These are phyloP conservation scores for Alternaria atra DNA, from an alignment of 2,329 filamentous ascomycete species.

Conservation along the genomic window DNA sequence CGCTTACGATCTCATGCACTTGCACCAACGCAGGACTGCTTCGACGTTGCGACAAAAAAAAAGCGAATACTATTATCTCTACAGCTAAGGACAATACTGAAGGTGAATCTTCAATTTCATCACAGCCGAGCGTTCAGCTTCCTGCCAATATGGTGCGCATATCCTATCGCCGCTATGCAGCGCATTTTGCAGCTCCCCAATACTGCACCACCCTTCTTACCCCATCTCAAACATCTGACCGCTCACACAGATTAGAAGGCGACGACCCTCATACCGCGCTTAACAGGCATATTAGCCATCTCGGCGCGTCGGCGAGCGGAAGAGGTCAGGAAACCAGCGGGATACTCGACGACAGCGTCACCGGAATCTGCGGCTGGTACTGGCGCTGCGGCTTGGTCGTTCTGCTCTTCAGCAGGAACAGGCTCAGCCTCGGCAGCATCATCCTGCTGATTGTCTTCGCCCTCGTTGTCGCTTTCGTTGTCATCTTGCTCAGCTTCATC, in stretches of 20 bases:
- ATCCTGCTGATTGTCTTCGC: conserved; percentile 7
- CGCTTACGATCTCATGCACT: too few species aligned
- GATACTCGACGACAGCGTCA: conserved; percentile 9
- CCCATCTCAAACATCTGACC: neutral
- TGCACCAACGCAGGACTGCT: too few species aligned
- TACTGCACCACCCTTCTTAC: too few species aligned
- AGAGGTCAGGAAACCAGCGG: conserved; percentile 18
- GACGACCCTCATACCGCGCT: conserved; percentile 11
- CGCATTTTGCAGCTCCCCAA: too few species aligned
- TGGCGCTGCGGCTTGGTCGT: conserved; percentile 1
- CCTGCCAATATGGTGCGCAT: too few species aligned
- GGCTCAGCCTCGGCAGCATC: conserved; percentile 1
- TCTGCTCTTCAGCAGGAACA: conserved; percentile 2
- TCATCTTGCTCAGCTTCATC: conserved; percentile 1
- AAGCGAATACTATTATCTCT: too few species aligned
- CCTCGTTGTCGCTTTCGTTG: neutral
- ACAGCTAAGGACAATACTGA: too few species aligned
- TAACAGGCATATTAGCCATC: conserved; percentile 1
- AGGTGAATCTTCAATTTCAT: too few species aligned
- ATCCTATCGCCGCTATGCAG: too few species aligned
- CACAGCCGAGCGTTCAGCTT: too few species aligned
- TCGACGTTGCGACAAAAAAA: too few species aligned
- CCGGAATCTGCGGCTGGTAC: conserved; percentile 4
- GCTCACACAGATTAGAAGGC: neutral
- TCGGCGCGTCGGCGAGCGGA: conserved; percentile 1